These are phyloP conservation scores for Singerocomus inundabilis DNA, from an alignment of 1,284 basidiomycete species.

Conservation along the genomic window DNA sequence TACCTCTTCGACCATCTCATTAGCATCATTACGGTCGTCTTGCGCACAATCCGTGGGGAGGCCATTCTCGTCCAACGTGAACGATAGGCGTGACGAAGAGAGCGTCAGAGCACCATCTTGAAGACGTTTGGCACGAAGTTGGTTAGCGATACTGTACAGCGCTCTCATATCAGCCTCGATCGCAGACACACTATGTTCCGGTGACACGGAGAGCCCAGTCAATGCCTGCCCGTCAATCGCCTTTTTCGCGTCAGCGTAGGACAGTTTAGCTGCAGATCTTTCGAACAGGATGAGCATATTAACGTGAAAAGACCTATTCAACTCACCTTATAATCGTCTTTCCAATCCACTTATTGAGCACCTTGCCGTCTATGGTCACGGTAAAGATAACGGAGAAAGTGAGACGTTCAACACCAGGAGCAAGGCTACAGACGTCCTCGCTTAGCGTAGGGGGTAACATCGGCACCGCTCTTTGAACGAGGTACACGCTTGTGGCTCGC, in stretches of 20 bases:
- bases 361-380: slow-evolving; percentile 78
- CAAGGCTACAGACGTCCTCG: slow-evolving; percentile 91
- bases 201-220: slow-evolving; percentile 49
- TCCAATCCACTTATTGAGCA: slow-evolving; percentile 89
- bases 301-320: neutral
- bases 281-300: slow-evolving; percentile 10
- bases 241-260: slow-evolving; percentile 79
- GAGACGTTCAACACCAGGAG: slow-evolving; percentile 84
- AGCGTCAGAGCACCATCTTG: slow-evolving; percentile 81
- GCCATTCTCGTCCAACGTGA: slow-evolving; percentile 83
- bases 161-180: slow-evolving; percentile 78
- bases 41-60: slow-evolving; percentile 78
- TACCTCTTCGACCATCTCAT: slow-evolving; percentile 89
- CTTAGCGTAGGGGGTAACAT: slow-evolving; percentile 93
- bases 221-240: slow-evolving; percentile 77
- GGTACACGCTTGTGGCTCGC: slow-evolving; percentile 94
- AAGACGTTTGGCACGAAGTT: slow-evolving; percentile 73
- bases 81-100: slow-evolving; percentile 72
- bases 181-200: slow-evolving; percentile 57
- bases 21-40: slow-evolving; percentile 68
- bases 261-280: slow-evolving; percentile 84
- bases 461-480: slow-evolving; percentile 92
- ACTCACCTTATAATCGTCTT: slow-evolving; percentile 87
- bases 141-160: slow-evolving; percentile 69
- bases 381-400: slow-evolving; percentile 90